Base-by-base conservation (phyloP, 495 filamentous ascomycete genomes). In the Penicillium coprophilum region DNA sequence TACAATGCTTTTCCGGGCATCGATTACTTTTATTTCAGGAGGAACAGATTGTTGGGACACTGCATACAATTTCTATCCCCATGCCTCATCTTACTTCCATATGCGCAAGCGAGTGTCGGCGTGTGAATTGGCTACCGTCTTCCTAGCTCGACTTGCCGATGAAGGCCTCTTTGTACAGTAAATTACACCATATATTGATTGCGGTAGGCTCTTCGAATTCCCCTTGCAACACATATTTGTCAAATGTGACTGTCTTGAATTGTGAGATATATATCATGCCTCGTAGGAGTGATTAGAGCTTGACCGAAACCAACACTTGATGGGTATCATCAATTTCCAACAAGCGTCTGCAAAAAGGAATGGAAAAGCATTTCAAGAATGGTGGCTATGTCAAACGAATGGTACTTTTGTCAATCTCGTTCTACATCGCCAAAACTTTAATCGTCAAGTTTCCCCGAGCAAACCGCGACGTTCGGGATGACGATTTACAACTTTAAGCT, bases 1-100 rank as follows among this genome's bases (percentile, higher is more conserved):
- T 70, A 71, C 45, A 64, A 68, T 50, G 57, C 63, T 11, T 48
- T 55, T 10, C 66, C 68, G 2, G 7, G 24, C 7, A 27, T 27
- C 24, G 24, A 0, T 27, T 27, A 5, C 24, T 27, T 27, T 6
- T 27, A 27, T 27, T 27, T 27, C 24, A 27, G 24, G 24, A 27
- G 24, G 24, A 27, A 27, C 24, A 5, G 24, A 27, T 27, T 27
- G 24, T 6, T 5, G 4, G 4, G 24, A 6, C 24, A 27, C 24
- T 27, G 24, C 4, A 27, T 27, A 5, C 7, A 27, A 27, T 27
- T 2, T 24, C 23, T 24, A 6, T 6, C 24, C 4, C 24, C 7
- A 27, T 27, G 24, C 24, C 24, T 27, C 24, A 27, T 27, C 3
- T 27, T 27, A 27, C 24, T 27, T 27, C 24, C 24, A 27, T 27